Evolutionary conservation across 768 basidiomycete genomes (phyloP), one percentile per base, ranked within the genome.

Genomic region (Mycena haematopus): DNA sequence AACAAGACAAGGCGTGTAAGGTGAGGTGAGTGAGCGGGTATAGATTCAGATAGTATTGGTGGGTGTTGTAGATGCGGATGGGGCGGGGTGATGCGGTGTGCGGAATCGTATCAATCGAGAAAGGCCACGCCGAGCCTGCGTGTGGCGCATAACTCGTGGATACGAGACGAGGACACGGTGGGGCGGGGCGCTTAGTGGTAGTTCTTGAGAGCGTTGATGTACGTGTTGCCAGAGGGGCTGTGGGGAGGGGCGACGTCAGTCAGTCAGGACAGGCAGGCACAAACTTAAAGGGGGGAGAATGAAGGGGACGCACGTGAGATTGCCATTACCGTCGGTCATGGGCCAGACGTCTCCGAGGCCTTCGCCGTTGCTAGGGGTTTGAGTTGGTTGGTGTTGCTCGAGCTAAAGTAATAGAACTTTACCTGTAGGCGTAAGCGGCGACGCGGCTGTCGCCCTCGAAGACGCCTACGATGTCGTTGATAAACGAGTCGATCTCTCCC

Each of bases 331-430:
- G 44, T 38, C 51, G n/a, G 54, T 78, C 71, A 82, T 71, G 9
- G 81, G 80, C 81, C 81, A 82, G 27, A 77, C 77, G 58, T 77
- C 71, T 11, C 81, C 81, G 21, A 82, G 76, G 19, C 80, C 81
- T 29, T 77, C 66, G 8, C 81, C 81, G 60, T 82, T 82, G 69
- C 80, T 62, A 17, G 7, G 25, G 2, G 22, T 0, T 2, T 19
- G 19, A 22, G 31, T 60, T 19, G 54, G 52, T 36, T 13, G 9
- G 5, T 9, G 29, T 31, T 31, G 29, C 21, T 22, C 7, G 21
- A 35, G 11, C 11, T 10, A 21, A 25, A 4, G 19, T 9, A 33
- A 21, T 22, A 36, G 38, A n/a, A 17, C 6, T 42, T n/a, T 21
- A 56, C 60, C 60, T 82, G 60, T 82, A 82, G 6, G 78, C 81